These are phyloP conservation scores for Rosa hybrid DNA, from an alignment of 331 rosid genomes.

Conservation along the genomic window DNA sequence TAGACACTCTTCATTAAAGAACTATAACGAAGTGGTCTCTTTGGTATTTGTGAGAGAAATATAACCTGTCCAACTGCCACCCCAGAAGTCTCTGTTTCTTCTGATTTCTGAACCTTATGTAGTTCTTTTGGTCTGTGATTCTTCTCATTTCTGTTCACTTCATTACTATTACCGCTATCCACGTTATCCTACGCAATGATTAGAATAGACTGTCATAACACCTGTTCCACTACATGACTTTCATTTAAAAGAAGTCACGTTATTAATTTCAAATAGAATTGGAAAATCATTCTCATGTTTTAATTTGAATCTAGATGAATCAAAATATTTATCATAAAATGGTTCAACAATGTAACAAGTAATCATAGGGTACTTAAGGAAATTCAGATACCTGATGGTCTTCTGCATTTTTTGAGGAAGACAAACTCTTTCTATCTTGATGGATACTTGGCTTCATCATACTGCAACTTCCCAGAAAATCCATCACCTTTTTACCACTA, in stretches of 20 bases:
- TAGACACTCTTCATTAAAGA: neutral
- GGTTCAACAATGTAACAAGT: neutral
- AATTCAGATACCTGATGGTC: constrained; percentile 42
- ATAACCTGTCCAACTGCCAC: constrained; percentile 64
- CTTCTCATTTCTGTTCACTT: constrained; percentile 33
- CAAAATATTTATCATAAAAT: neutral
- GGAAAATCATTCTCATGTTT: neutral
- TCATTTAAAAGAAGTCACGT: neutral
- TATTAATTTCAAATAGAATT: neutral
- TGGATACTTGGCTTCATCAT: constrained; percentile 27
- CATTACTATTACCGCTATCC: constrained; percentile 22
- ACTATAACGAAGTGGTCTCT: neutral
- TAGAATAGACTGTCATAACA: neutral
- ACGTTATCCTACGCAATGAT: constrained; percentile 38
- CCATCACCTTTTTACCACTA: constrained; percentile 44
- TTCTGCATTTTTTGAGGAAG: constrained; percentile 32
- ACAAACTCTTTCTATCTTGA: constrained; percentile 32
- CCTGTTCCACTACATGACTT: neutral
- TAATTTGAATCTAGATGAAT: neutral
- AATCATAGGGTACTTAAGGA: constrained; percentile 11
- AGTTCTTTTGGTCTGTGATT: constrained; percentile 20
- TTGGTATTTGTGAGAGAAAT: neutral
- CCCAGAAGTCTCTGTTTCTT: constrained; percentile 42
- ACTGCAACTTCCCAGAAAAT: constrained; percentile 30
- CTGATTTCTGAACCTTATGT: constrained; percentile 30